Base-by-base conservation (phyloP, 768 basidiomycete species). In the Suillus plorans region DNA sequence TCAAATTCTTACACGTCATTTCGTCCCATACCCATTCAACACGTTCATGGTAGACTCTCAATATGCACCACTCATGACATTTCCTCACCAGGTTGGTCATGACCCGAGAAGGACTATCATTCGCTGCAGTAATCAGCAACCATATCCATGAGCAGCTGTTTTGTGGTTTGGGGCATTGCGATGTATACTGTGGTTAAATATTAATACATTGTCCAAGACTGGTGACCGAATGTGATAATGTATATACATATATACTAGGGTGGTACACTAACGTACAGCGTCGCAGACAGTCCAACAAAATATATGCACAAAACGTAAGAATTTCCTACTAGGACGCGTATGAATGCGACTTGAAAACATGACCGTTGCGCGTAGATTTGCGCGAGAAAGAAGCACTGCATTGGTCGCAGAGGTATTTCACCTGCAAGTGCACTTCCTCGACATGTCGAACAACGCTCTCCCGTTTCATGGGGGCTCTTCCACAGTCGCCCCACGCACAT, bases 1-100 rank as follows among this genome's bases (percentile, higher is more conserved):
- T 25, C 14, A 25, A 49, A 63, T 22, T 28, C 4, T 7, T 5
- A 37, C 22, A 42, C 53, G 13, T 49, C 66, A 28, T 52, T 47
- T 0, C 45, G 14, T n/a, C 59, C 61, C 36, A 63, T 50, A 18
- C 72, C 71, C 2, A 70, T 76, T 60, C 60, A 67, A 16, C 71
- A 63, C 39, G 72, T 84, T 12, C 68, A 71, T 0, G 83, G 85
- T 0, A 77, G 76, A 7, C 69, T 90, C 22, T 72, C 78, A 18
- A 66, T 89, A 16, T 77, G 79, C 55, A 68, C 74, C 0, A 65
- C 78, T 1, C 63, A 76, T 1, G 80, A 71, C 65, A 63, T 79
- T n/a, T 62, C 37, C 31, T 59, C n/a, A n/a, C n/a, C n/a, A n/a
- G n/a, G n/a, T n/a, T n/a, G n/a, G n/a, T n/a, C n/a, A n/a, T n/a